Base-by-base conservation (phyloP, 108 stramenopile genomes). In the Cyclotella baltica region DNA sequence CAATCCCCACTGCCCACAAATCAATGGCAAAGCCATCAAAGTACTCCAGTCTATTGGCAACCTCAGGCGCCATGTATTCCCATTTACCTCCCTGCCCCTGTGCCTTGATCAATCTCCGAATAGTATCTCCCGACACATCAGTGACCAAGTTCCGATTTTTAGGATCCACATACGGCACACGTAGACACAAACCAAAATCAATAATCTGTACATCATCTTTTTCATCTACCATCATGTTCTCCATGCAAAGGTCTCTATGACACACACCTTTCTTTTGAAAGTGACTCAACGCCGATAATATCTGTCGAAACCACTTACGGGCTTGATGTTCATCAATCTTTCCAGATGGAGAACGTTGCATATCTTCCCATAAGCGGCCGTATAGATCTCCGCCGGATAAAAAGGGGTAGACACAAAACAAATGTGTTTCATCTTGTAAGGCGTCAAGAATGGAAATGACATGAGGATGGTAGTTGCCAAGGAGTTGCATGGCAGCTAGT, bases 21-120 rank as follows among this genome's bases (percentile, higher is more conserved):
- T 98, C 97, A 38, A 93, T 89, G 5, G 95, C 87, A 67, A 93
- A 94, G 15, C 94, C 94, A 53, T 97, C 90, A 82, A 96, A 95
- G 13, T 77, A 76, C 31, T 66, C 82, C 19, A 75, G 66, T 25
- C 76, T 84, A 27, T 77, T 69, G 6, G 94, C 68, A 47, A 91
- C 87, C 46, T 96, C 96, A 4, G 97, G 97, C 10, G 86, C 65
- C 86, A 91, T 88, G 81, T 91, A 88, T 23, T 82, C 78, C 51
- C 61, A 83, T 30, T 77, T 86, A 0, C 90, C 90, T 35, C 81
- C 86, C 18, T 76, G 85, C 16, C 86, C 84, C 62, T 85, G 84
- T 10, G 75, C 56, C 43, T 72, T 67, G 40, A 89, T 71, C 57
- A 87, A 66, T n/a, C 80, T 61, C 10, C 85, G 83, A 30, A 46